A percentile compares a stretch with the other conserved stretches of the same genome.
These are phyloP conservation scores for Taxillus chinensis DNA, from an alignment of 164 flowering plant genomes.

Conservation along the genomic window DNA sequence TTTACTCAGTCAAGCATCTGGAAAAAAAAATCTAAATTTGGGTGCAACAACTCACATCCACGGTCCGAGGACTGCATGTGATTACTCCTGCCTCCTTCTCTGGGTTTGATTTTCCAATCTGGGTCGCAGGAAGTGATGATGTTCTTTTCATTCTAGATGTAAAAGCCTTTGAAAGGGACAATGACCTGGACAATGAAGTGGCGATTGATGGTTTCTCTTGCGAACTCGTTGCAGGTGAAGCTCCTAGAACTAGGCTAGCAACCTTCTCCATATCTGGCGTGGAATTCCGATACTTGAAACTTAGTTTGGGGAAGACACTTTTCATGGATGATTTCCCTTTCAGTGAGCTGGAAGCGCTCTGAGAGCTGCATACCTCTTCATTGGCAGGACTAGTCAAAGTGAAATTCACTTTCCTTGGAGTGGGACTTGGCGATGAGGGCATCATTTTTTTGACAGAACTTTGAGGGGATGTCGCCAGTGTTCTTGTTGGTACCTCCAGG, in stretches of 20 bases:
- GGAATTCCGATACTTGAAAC: conserved; percentile 30
- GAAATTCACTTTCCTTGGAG: conserved; percentile 58
- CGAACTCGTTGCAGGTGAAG: conserved; percentile 8
- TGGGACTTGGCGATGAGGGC: conserved; percentile 44
- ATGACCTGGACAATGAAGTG: conserved; percentile 36
- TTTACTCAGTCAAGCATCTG: neutral
- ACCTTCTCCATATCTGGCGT: conserved; percentile 34
- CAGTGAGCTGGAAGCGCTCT: conserved; percentile 27
- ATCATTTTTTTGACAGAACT: conserved; percentile 38
- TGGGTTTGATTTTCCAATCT: conserved; percentile 18
- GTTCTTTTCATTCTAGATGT: conserved; percentile 51
- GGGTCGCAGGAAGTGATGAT: conserved; percentile 48
- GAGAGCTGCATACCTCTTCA: conserved; percentile 21
- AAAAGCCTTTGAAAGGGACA: conserved; percentile 49
- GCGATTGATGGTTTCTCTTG: conserved; percentile 37
- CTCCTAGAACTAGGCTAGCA: conserved; percentile 14
- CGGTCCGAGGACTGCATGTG: conserved; percentile 12
- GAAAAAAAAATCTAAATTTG: neutral
- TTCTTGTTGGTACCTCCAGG: conserved; percentile 46
- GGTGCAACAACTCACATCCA: conserved; percentile 22
- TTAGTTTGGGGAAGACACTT: conserved; percentile 36
- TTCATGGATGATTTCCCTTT: conserved; percentile 33
- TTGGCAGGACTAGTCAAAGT: conserved; percentile 23
- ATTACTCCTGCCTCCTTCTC: conserved; percentile 29
- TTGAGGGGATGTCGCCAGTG: conserved; percentile 16